A percentile compares a stretch with the other conserved stretches of the same genome.
Conservation (phyloP, 352 stramenopile species). For the Phytophthora citricola region DNA sequence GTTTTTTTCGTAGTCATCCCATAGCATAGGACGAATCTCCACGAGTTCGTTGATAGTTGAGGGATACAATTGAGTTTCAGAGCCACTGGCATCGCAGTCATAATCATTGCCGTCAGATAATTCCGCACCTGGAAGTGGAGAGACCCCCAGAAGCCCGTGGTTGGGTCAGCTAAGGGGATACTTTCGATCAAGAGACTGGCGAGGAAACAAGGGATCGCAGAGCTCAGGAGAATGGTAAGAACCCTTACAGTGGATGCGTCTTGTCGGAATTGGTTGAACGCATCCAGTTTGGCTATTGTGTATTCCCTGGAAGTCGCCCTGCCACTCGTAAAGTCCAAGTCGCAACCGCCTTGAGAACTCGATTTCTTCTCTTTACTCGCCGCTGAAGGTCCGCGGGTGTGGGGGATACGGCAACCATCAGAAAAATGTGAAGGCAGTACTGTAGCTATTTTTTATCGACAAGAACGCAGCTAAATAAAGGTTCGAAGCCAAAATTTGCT, state of each 20-base stretch:
- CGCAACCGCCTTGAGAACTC: background rate
- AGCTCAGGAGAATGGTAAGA: slow-evolving; percentile 7
- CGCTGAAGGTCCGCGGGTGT: background rate
- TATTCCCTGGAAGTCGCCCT: slow-evolving; percentile 34
- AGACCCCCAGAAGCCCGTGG: slow-evolving; percentile 18
- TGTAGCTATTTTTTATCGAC: too few relatives aligned
- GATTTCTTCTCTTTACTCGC: background rate
- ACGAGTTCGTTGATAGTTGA: slow-evolving; percentile 17
- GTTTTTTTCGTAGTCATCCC: slow-evolving; percentile 7
- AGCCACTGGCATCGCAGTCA: slow-evolving; percentile 13
- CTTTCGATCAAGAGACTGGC: slow-evolving; percentile 30
- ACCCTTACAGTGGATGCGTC: background rate
- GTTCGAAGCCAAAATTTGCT: too few relatives aligned
- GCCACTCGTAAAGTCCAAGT: background rate
- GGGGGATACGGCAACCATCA: slow-evolving; percentile 22
- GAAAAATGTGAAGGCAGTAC: too few relatives aligned
- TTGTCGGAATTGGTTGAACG: slow-evolving; percentile 14
- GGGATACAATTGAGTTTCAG: slow-evolving; percentile 34
- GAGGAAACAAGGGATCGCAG: slow-evolving; percentile 26
- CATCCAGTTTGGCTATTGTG: slow-evolving; percentile 43
- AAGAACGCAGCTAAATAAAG: too few relatives aligned
- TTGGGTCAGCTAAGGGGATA: slow-evolving; percentile 33
- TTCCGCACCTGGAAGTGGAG: slow-evolving; percentile 33
- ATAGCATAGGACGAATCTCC: slow-evolving; percentile 14
- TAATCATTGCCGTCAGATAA: slow-evolving; percentile 21